A percentile compares a stretch with the other conserved stretches of the same genome.
Evolutionary conservation across 352 stramenopile genomes (phyloP).

Genomic region (Pythium rishiriense): DNA sequence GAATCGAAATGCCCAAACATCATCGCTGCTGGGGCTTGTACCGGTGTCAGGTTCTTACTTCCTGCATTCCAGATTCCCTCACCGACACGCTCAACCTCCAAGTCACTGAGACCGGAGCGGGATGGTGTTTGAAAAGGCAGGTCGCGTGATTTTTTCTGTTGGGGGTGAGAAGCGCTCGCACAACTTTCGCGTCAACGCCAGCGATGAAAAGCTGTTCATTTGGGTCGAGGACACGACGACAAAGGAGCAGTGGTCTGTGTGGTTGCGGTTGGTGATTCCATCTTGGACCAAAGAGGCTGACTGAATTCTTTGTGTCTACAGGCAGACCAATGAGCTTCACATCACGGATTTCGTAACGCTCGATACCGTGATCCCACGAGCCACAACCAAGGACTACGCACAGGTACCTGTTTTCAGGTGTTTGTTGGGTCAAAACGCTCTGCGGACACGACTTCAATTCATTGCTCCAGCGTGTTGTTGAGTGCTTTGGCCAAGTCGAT

Average conservation of each 20-base stretch:
- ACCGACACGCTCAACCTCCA: no score
- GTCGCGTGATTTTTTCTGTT: background rate
- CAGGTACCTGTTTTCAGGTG: background rate
- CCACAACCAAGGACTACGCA: conserved; percentile 4
- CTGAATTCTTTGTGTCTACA: background rate
- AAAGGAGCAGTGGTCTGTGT: conserved; percentile 3
- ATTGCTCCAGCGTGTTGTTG: background rate
- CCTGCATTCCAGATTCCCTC: no score
- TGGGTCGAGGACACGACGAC: conserved; percentile 3
- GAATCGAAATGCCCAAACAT: no score
- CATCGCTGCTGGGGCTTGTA: no score
- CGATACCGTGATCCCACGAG: background rate
- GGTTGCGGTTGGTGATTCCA: background rate
- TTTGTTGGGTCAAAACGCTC: no score
- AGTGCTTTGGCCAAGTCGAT: background rate
- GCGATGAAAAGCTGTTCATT: background rate
- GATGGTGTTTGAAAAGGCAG: background rate
- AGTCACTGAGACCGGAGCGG: no score
- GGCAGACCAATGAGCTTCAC: background rate
- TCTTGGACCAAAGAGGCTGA: background rate
- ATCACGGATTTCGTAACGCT: conserved; percentile 2
- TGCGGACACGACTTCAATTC: background rate
- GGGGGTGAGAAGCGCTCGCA: background rate
- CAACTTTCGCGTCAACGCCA: background rate
- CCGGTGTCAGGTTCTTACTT: no score